Evolutionary conservation across 1,139 yeast species (phyloP), one percentile per base, ranked within the genome.

Genomic region (Taphrina deformans): DNA sequence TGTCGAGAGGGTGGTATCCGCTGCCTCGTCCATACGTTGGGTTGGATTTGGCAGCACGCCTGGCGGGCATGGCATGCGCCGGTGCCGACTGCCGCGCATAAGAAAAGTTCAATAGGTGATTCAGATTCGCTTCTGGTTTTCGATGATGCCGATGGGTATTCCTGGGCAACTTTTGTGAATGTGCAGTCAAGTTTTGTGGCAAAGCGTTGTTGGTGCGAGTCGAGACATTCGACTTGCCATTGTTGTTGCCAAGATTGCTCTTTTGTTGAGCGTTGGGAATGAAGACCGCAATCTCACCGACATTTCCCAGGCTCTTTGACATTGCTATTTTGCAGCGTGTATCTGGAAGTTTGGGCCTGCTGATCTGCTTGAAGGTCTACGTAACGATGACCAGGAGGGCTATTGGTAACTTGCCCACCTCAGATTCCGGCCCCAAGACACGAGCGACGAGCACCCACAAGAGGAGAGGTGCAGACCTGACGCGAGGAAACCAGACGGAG

Each of bases 1-100:
- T 96, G 29, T 83, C 84, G 21, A 88, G 76, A 63, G 81, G 83
- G 16, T 78, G 71, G 59, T 74, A 76, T 18, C 69, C 67, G 29
- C 68, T 23, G 44, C 59, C 61, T 16, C 59, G 45, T 6, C 69
- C 69, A 26, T 38, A 67, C 45, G 65, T 65, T 26, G 40, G 70
- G 52, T 52, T 64, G 38, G 51, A 29, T 56, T 48, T 55, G 23
- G 62, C 52, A 50, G 67, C 61, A 51, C 51, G 67, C 29, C 52
- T 67, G 60, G 24, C 67, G 52, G 62, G 55, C 55, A 27, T n/a
- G 50, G 45, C 16, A 38, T 18, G 65, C 67, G 24, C 64, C 53
- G 50, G 41, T 18, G 33, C 65, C 38, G 29, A 44, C 31, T 52
- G 65, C 1, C 70, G 68, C 24, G 69, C 69, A 35, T 70, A 66